Conservation (phyloP, 163 green algal species). For the Chlamydomonas reinhardtii region DNA sequence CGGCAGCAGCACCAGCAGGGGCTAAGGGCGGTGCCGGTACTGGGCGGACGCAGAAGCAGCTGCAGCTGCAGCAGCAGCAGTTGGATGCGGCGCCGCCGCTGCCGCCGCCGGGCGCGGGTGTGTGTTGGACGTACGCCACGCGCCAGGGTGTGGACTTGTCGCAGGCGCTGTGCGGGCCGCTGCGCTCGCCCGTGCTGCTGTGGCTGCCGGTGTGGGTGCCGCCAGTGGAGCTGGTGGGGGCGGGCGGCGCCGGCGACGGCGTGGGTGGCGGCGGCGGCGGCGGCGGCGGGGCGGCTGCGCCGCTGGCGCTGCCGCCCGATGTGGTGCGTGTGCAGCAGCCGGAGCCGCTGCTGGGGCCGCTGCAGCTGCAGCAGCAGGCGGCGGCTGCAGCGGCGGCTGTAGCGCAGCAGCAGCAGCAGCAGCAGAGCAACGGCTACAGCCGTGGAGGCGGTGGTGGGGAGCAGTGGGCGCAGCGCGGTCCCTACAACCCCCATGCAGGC, state of each 20-base stretch:
- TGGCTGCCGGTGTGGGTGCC: slow-evolving; percentile 48
- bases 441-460: too few relatives aligned
- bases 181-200: slow-evolving; percentile 34
- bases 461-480: too few relatives aligned
- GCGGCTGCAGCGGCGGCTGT: too few relatives aligned
- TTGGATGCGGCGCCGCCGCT: too few relatives aligned
- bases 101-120: too few relatives aligned
- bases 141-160: not conserved
- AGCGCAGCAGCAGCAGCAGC: too few relatives aligned
- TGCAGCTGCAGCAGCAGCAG: not conserved
- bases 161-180: not conserved
- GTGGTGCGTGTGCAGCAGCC: slow-evolving; percentile 34
- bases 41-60: too few relatives aligned
- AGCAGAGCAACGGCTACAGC: not conserved
- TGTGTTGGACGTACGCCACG: not conserved
- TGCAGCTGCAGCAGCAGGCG: too few relatives aligned
- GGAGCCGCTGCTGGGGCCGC: not conserved
- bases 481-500: too few relatives aligned
- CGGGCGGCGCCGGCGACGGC: not conserved
- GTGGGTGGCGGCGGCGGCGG: not conserved
- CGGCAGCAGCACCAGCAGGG: too few relatives aligned
- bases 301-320: slow-evolving; percentile 14
- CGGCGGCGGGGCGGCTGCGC: not conserved
- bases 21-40: too few relatives aligned
- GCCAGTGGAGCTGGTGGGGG: not conserved